Conservation (phyloP, 2,329 filamentous ascomycete species). For the Penicillium sp. region DNA sequence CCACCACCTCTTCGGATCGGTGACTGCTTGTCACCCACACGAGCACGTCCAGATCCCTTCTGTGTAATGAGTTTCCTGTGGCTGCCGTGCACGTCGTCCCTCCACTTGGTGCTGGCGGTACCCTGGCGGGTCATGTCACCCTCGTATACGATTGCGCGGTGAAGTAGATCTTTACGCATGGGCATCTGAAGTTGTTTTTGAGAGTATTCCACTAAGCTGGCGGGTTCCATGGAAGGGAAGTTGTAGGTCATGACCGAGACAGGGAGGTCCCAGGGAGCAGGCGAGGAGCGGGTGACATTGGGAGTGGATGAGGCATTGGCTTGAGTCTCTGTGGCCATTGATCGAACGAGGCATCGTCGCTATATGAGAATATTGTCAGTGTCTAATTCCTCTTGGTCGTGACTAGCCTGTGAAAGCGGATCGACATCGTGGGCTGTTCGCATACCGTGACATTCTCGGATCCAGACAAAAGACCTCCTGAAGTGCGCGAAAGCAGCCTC, state of each 20-base stretch:
- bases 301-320: slow-evolving; percentile 21
- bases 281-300: slow-evolving; percentile 23
- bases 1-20: slow-evolving; percentile 83
- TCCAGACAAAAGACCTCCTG: slow-evolving; percentile 34
- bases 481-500: slow-evolving; percentile 40
- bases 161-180: slow-evolving; percentile 84
- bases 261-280: slow-evolving; percentile 49
- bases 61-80: slow-evolving; percentile 79
- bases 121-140: slow-evolving; percentile 85
- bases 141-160: slow-evolving; percentile 89
- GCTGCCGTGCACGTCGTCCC: slow-evolving; percentile 80
- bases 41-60: slow-evolving; percentile 80
- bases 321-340: slow-evolving; percentile 52
- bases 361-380: slow-evolving; percentile 30
- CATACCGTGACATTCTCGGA: slow-evolving; percentile 39
- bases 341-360: slow-evolving; percentile 46
- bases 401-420: neutral
- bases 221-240: slow-evolving; percentile 87
- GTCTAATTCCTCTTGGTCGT: neutral
- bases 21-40: slow-evolving; percentile 76
- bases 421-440: slow-evolving; percentile 3
- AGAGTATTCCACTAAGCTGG: slow-evolving; percentile 74
- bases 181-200: slow-evolving; percentile 82
- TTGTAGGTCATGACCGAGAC: slow-evolving; percentile 84
- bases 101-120: slow-evolving; percentile 78